Conservation (phyloP, 805 yeast genomes). For the Metschnikowia cubensis region DNA sequence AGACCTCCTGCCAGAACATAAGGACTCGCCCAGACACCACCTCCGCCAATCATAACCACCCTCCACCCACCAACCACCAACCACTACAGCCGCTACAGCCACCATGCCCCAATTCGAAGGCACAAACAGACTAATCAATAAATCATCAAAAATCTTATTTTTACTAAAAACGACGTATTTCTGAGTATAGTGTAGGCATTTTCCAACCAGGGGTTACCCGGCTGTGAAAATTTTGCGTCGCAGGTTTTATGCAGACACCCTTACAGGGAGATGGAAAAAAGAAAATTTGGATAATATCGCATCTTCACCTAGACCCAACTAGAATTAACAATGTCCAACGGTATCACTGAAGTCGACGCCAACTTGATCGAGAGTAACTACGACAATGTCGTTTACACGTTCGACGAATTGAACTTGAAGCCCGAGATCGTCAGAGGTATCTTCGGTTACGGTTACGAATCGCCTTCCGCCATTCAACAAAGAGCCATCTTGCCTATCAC, state of each 20-base stretch:
- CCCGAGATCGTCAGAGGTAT: conserved; percentile 70
- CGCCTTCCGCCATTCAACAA: conserved; percentile 79
- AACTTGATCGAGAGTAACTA: conserved; percentile 89
- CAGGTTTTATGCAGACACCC: conserved; percentile 10
- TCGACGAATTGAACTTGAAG: conserved; percentile 73
- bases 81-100: neutral
- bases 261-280: conserved; percentile 7
- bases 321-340: conserved; percentile 50
- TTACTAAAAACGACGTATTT: no score
- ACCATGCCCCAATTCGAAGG: no score
- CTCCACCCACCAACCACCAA: neutral
- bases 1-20: neutral
- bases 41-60: no score
- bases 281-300: conserved; percentile 5
- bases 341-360: conserved; percentile 75
- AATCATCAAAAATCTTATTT: neutral
- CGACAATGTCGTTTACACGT: conserved; percentile 75
- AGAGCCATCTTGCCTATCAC: conserved; percentile 78
- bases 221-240: conserved; percentile 17
- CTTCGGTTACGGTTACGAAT: conserved; percentile 76
- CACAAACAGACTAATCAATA: no score
- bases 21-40: neutral
- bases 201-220: conserved; percentile 16
- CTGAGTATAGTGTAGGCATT: neutral
- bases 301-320: conserved; percentile 4